Evolutionary conservation across 192 early-diverging fungal species (phyloP), one percentile per base, ranked within the genome.

Genomic region (Diversispora epigaea): DNA sequence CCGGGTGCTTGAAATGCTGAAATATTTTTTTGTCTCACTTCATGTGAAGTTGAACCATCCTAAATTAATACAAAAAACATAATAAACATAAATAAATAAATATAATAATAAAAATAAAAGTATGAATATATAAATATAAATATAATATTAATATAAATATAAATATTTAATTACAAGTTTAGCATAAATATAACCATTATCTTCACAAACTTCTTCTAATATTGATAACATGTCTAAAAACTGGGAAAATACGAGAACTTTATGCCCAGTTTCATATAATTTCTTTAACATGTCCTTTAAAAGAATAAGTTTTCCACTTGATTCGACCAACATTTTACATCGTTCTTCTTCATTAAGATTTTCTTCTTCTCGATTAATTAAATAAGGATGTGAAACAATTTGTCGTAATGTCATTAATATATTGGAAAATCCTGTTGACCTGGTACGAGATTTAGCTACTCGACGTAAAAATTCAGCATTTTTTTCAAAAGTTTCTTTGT

Each of bases 181-280:
- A 9, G 85, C 63, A 80, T 81, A 93, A 47, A 74, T 71, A 67
- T 85, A 84, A 0, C 79, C 81, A 64, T 86, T 78, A 3, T 76
- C 82, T 4, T 79, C 69, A 57, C 96, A 75, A 75, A 91, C 91
- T 7, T 89, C 81, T 74, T 95, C 94, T 14, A 97, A 76, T 25
- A 98, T 86, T 77, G 95, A 89, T 22, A 98, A 80, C 71, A 91
- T 88, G 25, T 87, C 78, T n/a, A 90, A 93, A 79, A 96, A 95
- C 77, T 95, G 94, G 60, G 88, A 89, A 75, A 98, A 98, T 25
- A 98, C 78, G 5, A 98, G 78, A 0, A 96, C 83, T 15, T 89
- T 83, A 79, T 92, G 84, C 0, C 88, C 84, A 10, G 81, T 68
- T 15, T 73, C 81, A 57, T 89, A 84, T 32, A 94, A 70, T 73